A percentile compares a stretch with the other conserved stretches of the same genome.
Evolutionary conservation across 805 yeast genomes (phyloP).

Genomic region (Ogataea kodamae): DNA sequence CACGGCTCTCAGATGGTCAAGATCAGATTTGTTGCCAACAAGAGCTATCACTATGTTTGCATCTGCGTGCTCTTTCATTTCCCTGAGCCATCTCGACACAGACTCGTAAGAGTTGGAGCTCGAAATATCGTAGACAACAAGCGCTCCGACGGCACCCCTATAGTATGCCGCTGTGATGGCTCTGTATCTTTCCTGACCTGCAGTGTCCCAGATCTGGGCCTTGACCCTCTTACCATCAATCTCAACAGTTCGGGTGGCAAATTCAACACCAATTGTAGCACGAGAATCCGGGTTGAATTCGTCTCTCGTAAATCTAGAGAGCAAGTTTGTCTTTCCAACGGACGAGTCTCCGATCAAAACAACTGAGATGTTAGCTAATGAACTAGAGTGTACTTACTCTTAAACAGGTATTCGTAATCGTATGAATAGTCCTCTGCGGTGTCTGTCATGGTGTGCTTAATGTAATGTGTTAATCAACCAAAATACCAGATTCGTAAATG

Average conservation of each 20-base stretch:
- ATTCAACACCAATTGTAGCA: conserved; percentile 96
- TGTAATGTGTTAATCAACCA: conserved; percentile 7
- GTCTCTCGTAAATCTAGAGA: conserved; percentile 91
- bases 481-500: conserved; percentile 1
- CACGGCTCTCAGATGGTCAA: conserved; percentile 90
- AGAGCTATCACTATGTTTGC: conserved; percentile 92
- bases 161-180: conserved; percentile 97
- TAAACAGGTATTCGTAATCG: conserved; percentile 90
- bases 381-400: conserved; percentile 39
- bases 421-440: conserved; percentile 66
- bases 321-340: conserved; percentile 92
- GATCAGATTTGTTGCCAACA: conserved; percentile 89
- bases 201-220: conserved; percentile 98
- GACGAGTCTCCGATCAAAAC: conserved; percentile 97
- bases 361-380: conserved; percentile 39
- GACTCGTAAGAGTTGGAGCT: conserved; percentile 84
- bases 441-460: conserved; percentile 27
- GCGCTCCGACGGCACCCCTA: conserved; percentile 97
- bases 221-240: conserved; percentile 80
- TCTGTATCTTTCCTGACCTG: conserved; percentile 97
- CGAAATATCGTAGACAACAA: conserved; percentile 91
- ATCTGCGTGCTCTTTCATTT: conserved; percentile 87
- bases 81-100: conserved; percentile 85
- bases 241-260: conserved; percentile 92
- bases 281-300: conserved; percentile 93